Conservation (phyloP, 257 asterid genomes). For the Galeopsis tetrahit region DNA sequence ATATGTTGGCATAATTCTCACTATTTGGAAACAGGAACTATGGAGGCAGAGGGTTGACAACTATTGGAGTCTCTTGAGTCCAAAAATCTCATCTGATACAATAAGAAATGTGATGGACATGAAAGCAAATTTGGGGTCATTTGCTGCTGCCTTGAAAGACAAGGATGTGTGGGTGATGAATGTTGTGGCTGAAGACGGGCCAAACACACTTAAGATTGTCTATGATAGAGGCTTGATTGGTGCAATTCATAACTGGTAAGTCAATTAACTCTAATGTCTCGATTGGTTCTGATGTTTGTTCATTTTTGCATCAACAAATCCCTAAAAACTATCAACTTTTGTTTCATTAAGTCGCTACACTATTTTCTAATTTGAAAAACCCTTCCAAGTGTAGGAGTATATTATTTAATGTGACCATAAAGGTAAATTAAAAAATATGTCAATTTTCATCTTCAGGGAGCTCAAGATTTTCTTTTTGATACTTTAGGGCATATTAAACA, state of each 20-base stretch:
- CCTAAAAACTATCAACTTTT: not conserved
- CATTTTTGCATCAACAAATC: not conserved
- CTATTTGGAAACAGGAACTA: conserved; percentile 56
- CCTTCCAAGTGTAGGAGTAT: too few relatives aligned
- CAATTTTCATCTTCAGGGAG: not conserved
- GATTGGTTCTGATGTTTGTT: not conserved
- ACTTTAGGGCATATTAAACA: too few relatives aligned
- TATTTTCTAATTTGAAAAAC: too few relatives aligned
- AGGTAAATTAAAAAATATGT: too few relatives aligned
- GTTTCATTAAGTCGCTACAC: too few relatives aligned
- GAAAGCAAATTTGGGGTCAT: conserved; percentile 95
- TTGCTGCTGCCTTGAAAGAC: conserved; percentile 92
- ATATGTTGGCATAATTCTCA: conserved; percentile 20
- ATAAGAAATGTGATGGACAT: conserved; percentile 92
- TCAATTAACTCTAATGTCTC: conserved; percentile 6
- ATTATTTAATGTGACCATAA: not conserved
- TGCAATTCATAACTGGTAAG: conserved; percentile 82
- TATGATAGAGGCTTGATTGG: conserved; percentile 94
- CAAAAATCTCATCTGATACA: conserved; percentile 72
- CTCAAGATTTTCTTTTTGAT: too few relatives aligned
- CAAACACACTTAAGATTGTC: conserved; percentile 86
- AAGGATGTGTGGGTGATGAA: conserved; percentile 98
- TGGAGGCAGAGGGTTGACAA: conserved; percentile 85
- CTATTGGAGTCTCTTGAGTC: conserved; percentile 75
- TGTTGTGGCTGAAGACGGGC: conserved; percentile 90